phyloP scores from a whole-genome alignment of 140 eudicot species.

The Cichorium intybus region DNA sequence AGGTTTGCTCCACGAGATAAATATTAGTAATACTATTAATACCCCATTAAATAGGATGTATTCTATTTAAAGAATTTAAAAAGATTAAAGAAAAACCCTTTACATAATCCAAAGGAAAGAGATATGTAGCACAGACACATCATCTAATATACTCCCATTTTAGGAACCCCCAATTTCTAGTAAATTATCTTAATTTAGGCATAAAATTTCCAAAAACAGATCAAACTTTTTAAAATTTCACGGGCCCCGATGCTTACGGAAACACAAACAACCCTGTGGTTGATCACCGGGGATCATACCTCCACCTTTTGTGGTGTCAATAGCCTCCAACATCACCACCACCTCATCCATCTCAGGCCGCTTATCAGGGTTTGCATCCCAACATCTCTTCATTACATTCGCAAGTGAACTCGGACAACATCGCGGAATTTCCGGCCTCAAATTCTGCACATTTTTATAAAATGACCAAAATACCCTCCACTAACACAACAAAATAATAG shows the following conservation, averaged over 20 bases:
- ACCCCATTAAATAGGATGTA: constrained; percentile 11
- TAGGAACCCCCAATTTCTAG: constrained; percentile 23
- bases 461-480: neutral
- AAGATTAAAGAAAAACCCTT: constrained; percentile 17
- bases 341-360: constrained; percentile 95
- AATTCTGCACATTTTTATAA: constrained; percentile 41
- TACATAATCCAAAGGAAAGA: constrained; percentile 42
- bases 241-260: constrained; percentile 81
- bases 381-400: constrained; percentile 79
- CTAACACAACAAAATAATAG: neutral
- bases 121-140: constrained; percentile 29
- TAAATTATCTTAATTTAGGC: constrained; percentile 11
- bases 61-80: constrained; percentile 5
- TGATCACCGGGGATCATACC: constrained; percentile 92
- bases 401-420: constrained; percentile 87
- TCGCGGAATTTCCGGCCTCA: constrained; percentile 90
- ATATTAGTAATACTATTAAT: constrained; percentile 2
- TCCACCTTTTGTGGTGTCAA: constrained; percentile 89
- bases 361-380: constrained; percentile 94
- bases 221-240: constrained; percentile 25
- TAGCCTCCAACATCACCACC: constrained; percentile 68
- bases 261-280: constrained; percentile 72
- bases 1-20: neutral
- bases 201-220: constrained; percentile 19
- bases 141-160: constrained; percentile 38